phyloP scores from a whole-genome alignment of 148 eudicot species.

The Cornus florida region DNA sequence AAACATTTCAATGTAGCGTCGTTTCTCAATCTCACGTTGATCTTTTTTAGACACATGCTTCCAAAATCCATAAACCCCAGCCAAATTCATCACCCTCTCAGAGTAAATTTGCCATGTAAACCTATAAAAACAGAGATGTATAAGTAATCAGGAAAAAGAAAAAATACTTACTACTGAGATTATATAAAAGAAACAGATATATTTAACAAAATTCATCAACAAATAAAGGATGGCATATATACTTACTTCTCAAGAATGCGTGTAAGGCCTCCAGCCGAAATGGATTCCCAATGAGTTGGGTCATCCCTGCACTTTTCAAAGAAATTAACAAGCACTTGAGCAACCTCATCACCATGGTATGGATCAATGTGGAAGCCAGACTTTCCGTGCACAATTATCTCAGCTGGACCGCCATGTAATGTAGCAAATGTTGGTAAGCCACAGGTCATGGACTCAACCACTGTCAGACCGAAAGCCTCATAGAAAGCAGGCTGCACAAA shows the following conservation, averaged over 20 bases:
- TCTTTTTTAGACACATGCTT: conserved; percentile 26
- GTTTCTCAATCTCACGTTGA: conserved; percentile 11
- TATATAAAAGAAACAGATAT: background rate
- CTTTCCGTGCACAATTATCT: conserved; percentile 29
- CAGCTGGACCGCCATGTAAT: conserved; percentile 30
- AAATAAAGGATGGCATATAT: background rate
- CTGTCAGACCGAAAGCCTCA: conserved; percentile 17
- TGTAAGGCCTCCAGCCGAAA: conserved; percentile 24
- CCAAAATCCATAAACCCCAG: conserved; percentile 37
- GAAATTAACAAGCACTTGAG: conserved; percentile 24
- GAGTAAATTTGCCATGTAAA: conserved; percentile 39
- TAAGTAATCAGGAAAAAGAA: too few species aligned
- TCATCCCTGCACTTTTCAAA: conserved; percentile 24
- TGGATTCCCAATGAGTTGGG: conserved; percentile 25
- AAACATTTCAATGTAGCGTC: conserved; percentile 37
- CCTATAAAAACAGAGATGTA: background rate
- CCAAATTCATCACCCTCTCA: conserved; percentile 28
- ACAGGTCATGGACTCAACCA: conserved; percentile 30
- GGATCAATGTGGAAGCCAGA: conserved; percentile 37
- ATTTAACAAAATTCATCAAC: too few species aligned
- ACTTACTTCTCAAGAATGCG: conserved; percentile 30
- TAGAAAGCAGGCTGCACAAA: conserved; percentile 28
- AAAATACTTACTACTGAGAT: background rate
- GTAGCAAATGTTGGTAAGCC: conserved; percentile 36
- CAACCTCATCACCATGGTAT: conserved; percentile 21